Conservation (phyloP, 371 early-diverging fungal species). For the Rhizopus sp. region DNA sequence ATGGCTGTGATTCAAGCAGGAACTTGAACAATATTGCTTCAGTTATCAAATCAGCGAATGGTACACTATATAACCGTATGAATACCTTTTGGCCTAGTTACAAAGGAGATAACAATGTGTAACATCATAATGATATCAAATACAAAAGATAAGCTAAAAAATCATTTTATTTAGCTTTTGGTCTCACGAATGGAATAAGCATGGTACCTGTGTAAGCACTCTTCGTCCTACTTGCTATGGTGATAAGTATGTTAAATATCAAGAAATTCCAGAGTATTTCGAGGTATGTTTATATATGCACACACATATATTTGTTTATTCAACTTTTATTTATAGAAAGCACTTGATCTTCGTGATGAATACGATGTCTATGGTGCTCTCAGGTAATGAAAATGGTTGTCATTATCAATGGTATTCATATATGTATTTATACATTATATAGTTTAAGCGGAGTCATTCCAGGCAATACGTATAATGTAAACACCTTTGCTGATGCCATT, state of each 20-base stretch:
- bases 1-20: constrained; percentile 70
- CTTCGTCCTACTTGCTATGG: constrained; percentile 50
- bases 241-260: constrained; percentile 22
- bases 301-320: background rate
- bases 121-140: background rate
- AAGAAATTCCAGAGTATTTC: constrained; percentile 40
- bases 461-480: constrained; percentile 34
- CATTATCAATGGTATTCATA: background rate
- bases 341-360: constrained; percentile 37
- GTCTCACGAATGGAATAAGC: constrained; percentile 62
- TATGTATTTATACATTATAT: constrained; percentile 2
- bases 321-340: constrained; percentile 25
- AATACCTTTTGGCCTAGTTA: constrained; percentile 77
- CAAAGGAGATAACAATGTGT: constrained; percentile 49
- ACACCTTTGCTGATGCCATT: constrained; percentile 38
- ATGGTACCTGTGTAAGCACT: constrained; percentile 58
- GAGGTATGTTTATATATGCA: constrained; percentile 1
- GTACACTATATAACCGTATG: constrained; percentile 57
- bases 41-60: constrained; percentile 38
- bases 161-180: constrained; percentile 30
- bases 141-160: background rate
- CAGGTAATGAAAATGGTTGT: constrained; percentile 23
- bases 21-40: constrained; percentile 50
- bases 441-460: constrained; percentile 48
- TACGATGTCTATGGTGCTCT: constrained; percentile 51